A percentile compares a stretch with the other conserved stretches of the same genome.
These are phyloP conservation scores for Clavaria fumosa DNA, from an alignment of 768 basidiomycete species.

Conservation along the genomic window DNA sequence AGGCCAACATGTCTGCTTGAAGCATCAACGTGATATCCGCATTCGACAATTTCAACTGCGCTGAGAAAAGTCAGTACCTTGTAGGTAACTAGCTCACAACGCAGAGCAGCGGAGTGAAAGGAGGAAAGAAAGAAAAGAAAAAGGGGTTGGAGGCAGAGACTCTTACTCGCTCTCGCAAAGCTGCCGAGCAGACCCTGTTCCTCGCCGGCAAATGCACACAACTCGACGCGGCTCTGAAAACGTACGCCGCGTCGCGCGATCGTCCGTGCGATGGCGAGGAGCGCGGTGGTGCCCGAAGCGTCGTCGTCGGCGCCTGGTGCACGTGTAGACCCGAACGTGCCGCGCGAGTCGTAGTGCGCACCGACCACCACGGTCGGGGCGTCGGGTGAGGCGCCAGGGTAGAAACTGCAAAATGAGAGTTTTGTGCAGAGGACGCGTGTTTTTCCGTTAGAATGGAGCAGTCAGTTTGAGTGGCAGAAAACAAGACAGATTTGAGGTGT, in stretches of 20 bases:
- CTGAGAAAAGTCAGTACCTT: too few relatives aligned
- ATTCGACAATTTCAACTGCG: constrained; percentile 35
- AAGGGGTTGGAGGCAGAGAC: too few relatives aligned
- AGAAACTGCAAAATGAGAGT: constrained; percentile 29
- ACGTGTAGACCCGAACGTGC: constrained; percentile 64
- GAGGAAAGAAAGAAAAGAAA: too few relatives aligned
- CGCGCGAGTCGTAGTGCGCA: constrained; percentile 85
- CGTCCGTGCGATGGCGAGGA: constrained; percentile 69
- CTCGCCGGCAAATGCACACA: constrained; percentile 80
- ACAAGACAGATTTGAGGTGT: too few relatives aligned
- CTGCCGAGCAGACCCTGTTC: constrained; percentile 82
- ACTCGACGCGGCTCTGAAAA: constrained; percentile 65
- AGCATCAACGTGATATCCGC: constrained; percentile 71
- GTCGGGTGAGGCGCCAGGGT: constrained; percentile 36
- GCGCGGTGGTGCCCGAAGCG: constrained; percentile 43
- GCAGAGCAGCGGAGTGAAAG: constrained; percentile 56
- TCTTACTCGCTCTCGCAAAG: too few relatives aligned
- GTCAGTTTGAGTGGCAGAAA: too few relatives aligned
- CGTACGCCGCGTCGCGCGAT: constrained; percentile 50
- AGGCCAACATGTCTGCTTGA: constrained; percentile 88
- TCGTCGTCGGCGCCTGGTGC: constrained; percentile 44
- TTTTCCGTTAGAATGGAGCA: too few relatives aligned
- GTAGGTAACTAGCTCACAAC: constrained; percentile 1
- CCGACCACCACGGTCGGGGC: constrained; percentile 58
- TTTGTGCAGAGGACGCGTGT: background rate